A percentile compares a stretch with the other conserved stretches of the same genome.
Evolutionary conservation across 108 stramenopile species (phyloP).

Genomic region (Fragilariopsis cylindrus): DNA sequence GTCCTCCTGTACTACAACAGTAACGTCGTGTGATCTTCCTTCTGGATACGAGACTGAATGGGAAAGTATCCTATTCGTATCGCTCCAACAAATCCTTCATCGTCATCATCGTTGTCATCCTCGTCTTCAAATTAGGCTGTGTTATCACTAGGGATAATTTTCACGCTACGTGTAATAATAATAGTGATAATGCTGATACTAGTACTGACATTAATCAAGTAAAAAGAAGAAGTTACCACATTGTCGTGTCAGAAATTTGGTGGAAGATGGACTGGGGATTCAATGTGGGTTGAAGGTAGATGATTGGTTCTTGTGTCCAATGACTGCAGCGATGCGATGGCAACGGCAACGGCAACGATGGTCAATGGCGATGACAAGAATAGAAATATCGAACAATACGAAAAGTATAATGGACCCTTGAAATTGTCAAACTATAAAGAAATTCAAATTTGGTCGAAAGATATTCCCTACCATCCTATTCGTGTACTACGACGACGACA

Average conservation of each 20-base stretch:
- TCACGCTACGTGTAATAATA: background rate
- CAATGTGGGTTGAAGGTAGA: background rate
- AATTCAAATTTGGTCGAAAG: constrained; percentile 29
- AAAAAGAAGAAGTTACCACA: background rate
- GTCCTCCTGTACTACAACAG: background rate
- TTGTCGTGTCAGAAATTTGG: background rate
- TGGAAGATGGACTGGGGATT: background rate
- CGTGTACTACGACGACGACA: constrained; percentile 10
- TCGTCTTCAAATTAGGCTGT: background rate
- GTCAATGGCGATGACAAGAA: no score
- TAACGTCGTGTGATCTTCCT: background rate
- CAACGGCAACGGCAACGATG: background rate
- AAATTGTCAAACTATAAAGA: constrained; percentile 24
- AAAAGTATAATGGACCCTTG: background rate
- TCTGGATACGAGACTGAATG: background rate
- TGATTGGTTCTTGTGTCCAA: constrained; percentile 8
- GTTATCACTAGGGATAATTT: background rate
- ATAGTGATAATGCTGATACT: background rate
- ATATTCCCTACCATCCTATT: constrained; percentile 5
- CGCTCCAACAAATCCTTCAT: background rate
- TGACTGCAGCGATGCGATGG: background rate
- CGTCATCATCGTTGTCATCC: background rate
- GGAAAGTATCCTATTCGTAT: background rate
- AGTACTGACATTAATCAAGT: background rate
- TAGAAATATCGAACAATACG: background rate